A percentile compares a stretch with the other conserved stretches of the same genome.
phyloP scores from a whole-genome alignment of 371 early-diverging fungal genomes.

The Saksenaea vasiformis region DNA sequence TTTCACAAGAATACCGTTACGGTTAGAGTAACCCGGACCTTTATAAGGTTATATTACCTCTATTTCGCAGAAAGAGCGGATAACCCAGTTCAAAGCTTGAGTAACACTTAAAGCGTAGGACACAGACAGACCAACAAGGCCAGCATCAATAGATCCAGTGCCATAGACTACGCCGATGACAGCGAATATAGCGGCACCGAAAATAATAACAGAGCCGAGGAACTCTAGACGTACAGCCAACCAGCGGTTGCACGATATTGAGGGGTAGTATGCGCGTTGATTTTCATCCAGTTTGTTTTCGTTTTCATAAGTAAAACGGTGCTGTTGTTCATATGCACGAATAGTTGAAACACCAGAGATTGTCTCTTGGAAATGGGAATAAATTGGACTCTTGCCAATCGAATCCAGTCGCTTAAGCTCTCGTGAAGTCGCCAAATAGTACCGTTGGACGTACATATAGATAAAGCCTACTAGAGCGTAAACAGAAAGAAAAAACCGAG shows the following conservation, averaged over 20 bases:
- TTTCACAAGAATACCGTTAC: not conserved
- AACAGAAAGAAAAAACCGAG: not conserved
- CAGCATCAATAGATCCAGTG: conserved; percentile 56
- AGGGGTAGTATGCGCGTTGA: conserved; percentile 80
- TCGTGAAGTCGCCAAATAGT: conserved; percentile 74
- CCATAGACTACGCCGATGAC: conserved; percentile 57
- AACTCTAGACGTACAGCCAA: conserved; percentile 89
- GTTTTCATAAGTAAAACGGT: conserved; percentile 76
- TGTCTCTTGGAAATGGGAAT: conserved; percentile 83
- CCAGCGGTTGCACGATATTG: conserved; percentile 86
- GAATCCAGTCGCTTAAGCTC: conserved; percentile 85
- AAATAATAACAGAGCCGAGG: conserved; percentile 64
- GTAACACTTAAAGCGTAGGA: conserved; percentile 86
- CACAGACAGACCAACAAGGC: conserved; percentile 85
- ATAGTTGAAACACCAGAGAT: conserved; percentile 77
- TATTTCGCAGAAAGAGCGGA: conserved; percentile 61
- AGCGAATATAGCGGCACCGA: conserved; percentile 65
- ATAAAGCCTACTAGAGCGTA: conserved; percentile 32
- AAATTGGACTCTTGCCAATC: conserved; percentile 79
- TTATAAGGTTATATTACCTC: conserved; percentile 18
- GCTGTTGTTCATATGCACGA: conserved; percentile 77
- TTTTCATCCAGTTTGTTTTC: conserved; percentile 78
- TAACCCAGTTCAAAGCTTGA: conserved; percentile 83
- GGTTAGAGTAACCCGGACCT: not conserved
- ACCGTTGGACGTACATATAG: conserved; percentile 68